Conservation (phyloP, 805 yeast genomes). For the Cyberlindnera xylosilytica region DNA sequence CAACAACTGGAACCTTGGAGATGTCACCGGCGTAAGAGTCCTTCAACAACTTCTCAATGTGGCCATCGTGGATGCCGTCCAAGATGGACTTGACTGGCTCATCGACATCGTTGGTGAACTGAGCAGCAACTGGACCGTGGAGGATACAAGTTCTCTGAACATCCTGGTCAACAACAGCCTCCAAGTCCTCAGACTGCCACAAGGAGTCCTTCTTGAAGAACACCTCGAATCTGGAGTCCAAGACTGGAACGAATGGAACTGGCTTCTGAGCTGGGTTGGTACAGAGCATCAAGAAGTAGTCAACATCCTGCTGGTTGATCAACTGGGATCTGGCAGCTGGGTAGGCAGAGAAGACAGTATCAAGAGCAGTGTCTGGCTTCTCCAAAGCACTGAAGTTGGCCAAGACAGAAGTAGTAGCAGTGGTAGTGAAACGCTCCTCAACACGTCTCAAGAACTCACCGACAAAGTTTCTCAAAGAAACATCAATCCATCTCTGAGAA, state of each 20-base stretch:
- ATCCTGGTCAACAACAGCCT: constrained; percentile 92
- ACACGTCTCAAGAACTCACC: constrained; percentile 89
- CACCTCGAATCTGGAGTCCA: constrained; percentile 91
- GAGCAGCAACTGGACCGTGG: constrained; percentile 98
- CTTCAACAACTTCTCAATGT: constrained; percentile 62
- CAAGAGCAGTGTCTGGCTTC: constrained; percentile 59
- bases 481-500: constrained; percentile 84
- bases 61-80: constrained; percentile 89
- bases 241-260: constrained; percentile 93
- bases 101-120: constrained; percentile 78
- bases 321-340: constrained; percentile 78
- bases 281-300: constrained; percentile 82
- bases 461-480: constrained; percentile 77
- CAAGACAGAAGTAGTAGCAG: constrained; percentile 59
- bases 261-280: constrained; percentile 89
- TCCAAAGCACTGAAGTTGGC: constrained; percentile 70
- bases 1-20: constrained; percentile 78
- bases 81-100: constrained; percentile 91
- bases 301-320: constrained; percentile 92
- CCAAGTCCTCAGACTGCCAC: constrained; percentile 98
- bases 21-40: constrained; percentile 72
- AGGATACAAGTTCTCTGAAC: constrained; percentile 98
- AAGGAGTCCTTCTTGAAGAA: constrained; percentile 98
- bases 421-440: constrained; percentile 87
- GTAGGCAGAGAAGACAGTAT: constrained; percentile 60